Evolutionary conservation across 2,329 filamentous ascomycete genomes (phyloP).

Genomic region (Cladorrhinum sp.): DNA sequence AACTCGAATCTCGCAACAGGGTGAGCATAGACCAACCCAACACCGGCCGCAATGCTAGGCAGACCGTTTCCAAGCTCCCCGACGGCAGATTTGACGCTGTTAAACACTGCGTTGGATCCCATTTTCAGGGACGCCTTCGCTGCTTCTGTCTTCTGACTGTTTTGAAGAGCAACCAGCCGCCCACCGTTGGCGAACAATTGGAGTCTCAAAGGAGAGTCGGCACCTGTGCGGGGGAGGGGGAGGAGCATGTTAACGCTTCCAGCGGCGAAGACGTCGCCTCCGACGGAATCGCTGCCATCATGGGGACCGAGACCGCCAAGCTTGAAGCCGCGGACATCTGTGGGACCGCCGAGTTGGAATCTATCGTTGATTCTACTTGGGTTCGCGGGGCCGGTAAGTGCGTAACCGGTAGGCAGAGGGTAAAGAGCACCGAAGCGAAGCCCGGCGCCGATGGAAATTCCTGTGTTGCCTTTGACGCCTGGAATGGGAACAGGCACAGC

Average conservation of each 20-base stretch:
- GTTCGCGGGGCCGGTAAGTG: constrained; percentile 48
- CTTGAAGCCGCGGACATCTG: constrained; percentile 90
- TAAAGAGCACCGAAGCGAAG: constrained; percentile 79
- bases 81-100: constrained; percentile 59
- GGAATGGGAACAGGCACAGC: constrained; percentile 72
- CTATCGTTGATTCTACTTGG: constrained; percentile 87
- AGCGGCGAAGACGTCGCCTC: constrained; percentile 88
- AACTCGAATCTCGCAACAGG: constrained; percentile 91
- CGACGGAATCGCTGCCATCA: constrained; percentile 80
- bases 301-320: constrained; percentile 84
- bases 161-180: constrained; percentile 70
- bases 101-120: constrained; percentile 45
- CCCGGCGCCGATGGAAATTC: constrained; percentile 78
- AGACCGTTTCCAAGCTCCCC: constrained; percentile 69
- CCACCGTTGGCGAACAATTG: constrained; percentile 92
- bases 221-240: constrained; percentile 76
- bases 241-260: constrained; percentile 82
- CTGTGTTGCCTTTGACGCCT: constrained; percentile 61
- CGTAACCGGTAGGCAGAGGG: constrained; percentile 67
- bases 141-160: constrained; percentile 42
- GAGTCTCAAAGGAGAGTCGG: constrained; percentile 78
- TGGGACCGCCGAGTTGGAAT: constrained; percentile 91
- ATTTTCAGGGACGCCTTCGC: constrained; percentile 43
- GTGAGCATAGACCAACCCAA: constrained; percentile 92
- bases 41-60: constrained; percentile 80